These are phyloP conservation scores for Candida tallmaniae DNA, from an alignment of 805 yeast species.

Conservation along the genomic window DNA sequence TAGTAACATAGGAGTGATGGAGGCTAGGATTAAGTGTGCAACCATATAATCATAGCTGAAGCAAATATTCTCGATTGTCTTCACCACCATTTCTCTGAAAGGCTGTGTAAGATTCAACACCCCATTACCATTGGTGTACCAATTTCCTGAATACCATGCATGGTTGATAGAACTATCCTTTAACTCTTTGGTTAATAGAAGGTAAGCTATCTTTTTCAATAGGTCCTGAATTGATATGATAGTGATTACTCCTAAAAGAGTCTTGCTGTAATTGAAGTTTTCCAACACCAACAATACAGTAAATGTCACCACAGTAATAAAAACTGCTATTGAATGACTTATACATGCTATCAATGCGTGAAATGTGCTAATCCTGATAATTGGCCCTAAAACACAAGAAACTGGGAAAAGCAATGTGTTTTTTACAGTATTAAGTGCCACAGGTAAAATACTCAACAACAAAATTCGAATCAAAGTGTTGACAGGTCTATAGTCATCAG, in stretches of 20 bases:
- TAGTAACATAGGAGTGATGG: slow-evolving; percentile 36
- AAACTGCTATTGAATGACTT: slow-evolving; percentile 33
- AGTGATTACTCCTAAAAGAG: slow-evolving; percentile 37
- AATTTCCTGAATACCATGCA: slow-evolving; percentile 55
- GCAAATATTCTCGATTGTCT: slow-evolving; percentile 39
- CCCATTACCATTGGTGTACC: slow-evolving; percentile 39
- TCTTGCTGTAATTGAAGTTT: slow-evolving; percentile 36
- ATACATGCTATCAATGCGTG: slow-evolving; percentile 37
- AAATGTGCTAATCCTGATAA: slow-evolving; percentile 28
- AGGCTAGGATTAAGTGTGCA: slow-evolving; percentile 39
- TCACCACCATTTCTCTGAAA: slow-evolving; percentile 42
- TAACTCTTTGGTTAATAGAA: slow-evolving; percentile 39
- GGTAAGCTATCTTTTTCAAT: slow-evolving; percentile 21
- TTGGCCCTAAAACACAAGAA: slow-evolving; percentile 35
- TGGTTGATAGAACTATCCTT: slow-evolving; percentile 35
- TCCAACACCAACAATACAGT: slow-evolving; percentile 38
- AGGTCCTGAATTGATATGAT: slow-evolving; percentile 34
- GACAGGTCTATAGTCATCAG: slow-evolving; percentile 23
- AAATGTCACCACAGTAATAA: slow-evolving; percentile 29
- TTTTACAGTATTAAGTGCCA: slow-evolving; percentile 33
- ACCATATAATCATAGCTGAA: slow-evolving; percentile 47
- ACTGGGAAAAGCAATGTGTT: slow-evolving; percentile 28
- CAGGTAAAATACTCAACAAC: slow-evolving; percentile 49
- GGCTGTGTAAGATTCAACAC: slow-evolving; percentile 39
- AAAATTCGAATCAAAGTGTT: slow-evolving; percentile 57